Conservation (phyloP, 139 green algal genomes). For the Tetraselmis chui region DNA sequence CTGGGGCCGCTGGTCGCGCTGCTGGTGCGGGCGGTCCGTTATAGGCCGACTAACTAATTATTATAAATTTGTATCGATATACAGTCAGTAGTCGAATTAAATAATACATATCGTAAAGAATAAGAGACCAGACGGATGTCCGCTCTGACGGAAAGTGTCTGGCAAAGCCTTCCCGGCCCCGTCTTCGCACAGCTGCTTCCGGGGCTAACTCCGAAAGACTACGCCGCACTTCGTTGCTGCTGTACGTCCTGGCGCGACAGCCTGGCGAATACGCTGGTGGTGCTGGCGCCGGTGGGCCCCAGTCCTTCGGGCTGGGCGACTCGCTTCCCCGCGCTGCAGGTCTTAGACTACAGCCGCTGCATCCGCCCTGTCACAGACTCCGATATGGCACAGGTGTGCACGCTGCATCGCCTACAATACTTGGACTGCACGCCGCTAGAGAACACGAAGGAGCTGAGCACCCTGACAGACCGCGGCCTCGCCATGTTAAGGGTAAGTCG, state of each 20-base stretch:
- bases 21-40: no score
- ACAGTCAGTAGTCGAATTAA: no score
- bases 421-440: not conserved
- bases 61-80: no score
- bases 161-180: not conserved
- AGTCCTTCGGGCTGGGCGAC: not conserved
- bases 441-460: not conserved
- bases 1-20: no score
- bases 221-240: not conserved
- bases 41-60: no score
- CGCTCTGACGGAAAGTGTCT: not conserved
- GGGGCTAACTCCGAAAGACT: not conserved
- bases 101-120: no score
- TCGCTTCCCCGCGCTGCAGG: not conserved
- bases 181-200: not conserved
- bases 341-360: not conserved
- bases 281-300: not conserved
- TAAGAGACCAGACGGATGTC: no score
- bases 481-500: not conserved
- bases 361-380: not conserved
- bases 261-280: not conserved
- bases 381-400: not conserved
- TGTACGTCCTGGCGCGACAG: not conserved
- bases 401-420: not conserved
- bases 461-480: not conserved